Conservation (phyloP, 345 rosid genomes). For the Melaleuca alternifolia region DNA sequence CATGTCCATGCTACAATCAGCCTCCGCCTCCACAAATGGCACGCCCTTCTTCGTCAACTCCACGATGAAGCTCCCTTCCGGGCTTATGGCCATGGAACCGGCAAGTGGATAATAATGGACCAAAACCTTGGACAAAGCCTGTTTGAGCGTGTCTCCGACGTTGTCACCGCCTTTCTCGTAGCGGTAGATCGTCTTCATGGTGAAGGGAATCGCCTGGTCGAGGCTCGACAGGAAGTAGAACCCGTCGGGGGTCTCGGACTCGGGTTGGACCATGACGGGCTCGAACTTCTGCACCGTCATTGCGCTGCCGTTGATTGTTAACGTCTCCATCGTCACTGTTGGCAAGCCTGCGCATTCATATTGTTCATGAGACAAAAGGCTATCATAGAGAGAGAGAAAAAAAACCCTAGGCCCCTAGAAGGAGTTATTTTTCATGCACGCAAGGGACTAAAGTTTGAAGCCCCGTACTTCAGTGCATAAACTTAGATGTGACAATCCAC, state of each 20-base stretch:
- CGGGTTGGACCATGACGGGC: not conserved
- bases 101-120: slow-evolving; percentile 5
- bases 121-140: slow-evolving; percentile 7
- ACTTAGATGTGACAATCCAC: not conserved
- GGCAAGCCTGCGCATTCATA: not conserved
- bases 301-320: not conserved
- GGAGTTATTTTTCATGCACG: not conserved
- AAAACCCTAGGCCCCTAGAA: not conserved
- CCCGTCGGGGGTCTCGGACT: not conserved
- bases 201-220: slow-evolving; percentile 4
- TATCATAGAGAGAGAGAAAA: not conserved
- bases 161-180: not conserved
- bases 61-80: slow-evolving; percentile 1
- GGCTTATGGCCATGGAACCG: not conserved
- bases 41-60: slow-evolving; percentile 2
- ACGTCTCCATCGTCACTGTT: not conserved
- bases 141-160: not conserved
- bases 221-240: slow-evolving; percentile 9
- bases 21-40: slow-evolving; percentile 14
- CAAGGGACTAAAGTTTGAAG: not conserved
- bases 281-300: not conserved
- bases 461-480: not conserved
- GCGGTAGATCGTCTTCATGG: not conserved
- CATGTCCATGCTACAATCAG: slow-evolving; percentile 1
- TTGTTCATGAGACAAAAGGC: not conserved